phyloP scores from a whole-genome alignment of 495 filamentous ascomycete genomes.

The Neurospora sp. region DNA sequence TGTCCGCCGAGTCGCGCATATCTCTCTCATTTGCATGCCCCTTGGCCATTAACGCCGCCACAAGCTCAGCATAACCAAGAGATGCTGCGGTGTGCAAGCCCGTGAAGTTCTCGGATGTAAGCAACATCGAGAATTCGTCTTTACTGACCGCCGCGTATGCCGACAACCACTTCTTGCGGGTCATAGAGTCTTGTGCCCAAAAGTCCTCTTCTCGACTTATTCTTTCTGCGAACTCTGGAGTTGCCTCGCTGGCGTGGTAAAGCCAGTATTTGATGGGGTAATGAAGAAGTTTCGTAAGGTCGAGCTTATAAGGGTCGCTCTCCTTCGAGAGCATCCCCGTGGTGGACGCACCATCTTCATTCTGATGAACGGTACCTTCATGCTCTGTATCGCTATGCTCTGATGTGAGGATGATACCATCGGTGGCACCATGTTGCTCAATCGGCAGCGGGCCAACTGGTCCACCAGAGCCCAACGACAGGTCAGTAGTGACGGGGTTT shows the following conservation, averaged over 20 bases:
- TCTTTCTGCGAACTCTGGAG: conserved; percentile 23
- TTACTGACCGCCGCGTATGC: conserved; percentile 18
- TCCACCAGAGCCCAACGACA: too few relatives aligned
- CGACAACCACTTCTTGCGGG: conserved; percentile 23
- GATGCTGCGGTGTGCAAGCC: not conserved
- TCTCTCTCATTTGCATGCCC: conserved; percentile 5
- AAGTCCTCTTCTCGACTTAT: conserved; percentile 25
- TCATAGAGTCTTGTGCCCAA: conserved; percentile 20
- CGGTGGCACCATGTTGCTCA: too few relatives aligned
- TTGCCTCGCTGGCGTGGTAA: conserved; percentile 23
- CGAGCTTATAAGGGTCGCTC: not conserved
- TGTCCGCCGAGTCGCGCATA: conserved; percentile 8
- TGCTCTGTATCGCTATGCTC: too few relatives aligned
- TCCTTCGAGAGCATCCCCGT: not conserved
- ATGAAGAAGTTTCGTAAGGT: not conserved
- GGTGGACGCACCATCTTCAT: not conserved
- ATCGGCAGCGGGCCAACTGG: too few relatives aligned
- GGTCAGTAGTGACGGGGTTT: too few relatives aligned
- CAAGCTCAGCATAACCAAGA: not conserved
- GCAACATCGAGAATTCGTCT: not conserved
- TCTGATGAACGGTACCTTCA: too few relatives aligned
- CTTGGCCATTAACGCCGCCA: not conserved
- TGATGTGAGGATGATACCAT: too few relatives aligned
- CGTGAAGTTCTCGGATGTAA: not conserved
- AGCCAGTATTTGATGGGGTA: conserved; percentile 30